These are phyloP conservation scores for Botrytis squamosa DNA, from an alignment of 2,329 filamentous ascomycete genomes.

Conservation along the genomic window DNA sequence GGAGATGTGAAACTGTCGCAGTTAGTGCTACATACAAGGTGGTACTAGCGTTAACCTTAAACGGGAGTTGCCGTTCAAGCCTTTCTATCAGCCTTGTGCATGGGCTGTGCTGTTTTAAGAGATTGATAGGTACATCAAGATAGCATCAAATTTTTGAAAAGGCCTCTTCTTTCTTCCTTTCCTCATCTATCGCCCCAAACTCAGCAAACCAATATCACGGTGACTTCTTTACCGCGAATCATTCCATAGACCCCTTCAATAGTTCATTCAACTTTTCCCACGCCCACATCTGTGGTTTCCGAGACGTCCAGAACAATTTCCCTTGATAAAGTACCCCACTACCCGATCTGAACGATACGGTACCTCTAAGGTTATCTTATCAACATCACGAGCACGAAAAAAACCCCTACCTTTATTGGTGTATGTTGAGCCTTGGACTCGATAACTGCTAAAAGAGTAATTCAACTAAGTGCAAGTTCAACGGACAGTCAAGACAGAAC, in stretches of 20 bases:
- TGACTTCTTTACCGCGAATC: background rate
- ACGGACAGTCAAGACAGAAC: background rate
- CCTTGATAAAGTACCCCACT: conserved; percentile 6
- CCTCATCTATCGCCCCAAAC: no score
- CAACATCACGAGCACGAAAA: conserved; percentile 15
- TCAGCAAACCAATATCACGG: background rate
- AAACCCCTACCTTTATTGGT: background rate
- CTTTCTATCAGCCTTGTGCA: background rate
- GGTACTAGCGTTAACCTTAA: background rate
- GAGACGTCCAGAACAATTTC: background rate
- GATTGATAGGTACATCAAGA: background rate
- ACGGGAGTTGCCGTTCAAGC: conserved; percentile 17
- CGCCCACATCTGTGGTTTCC: background rate
- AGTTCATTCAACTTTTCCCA: background rate
- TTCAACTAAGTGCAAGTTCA: background rate
- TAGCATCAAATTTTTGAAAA: background rate
- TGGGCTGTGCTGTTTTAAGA: background rate
- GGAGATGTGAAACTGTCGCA: background rate
- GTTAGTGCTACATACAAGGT: background rate
- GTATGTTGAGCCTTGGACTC: conserved; percentile 1
- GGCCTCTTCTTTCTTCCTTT: background rate
- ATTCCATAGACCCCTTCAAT: background rate
- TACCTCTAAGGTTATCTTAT: conserved; percentile 16
- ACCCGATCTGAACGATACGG: conserved; percentile 11
- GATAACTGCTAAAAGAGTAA: background rate